Evolutionary conservation across 2,329 filamentous ascomycete genomes (phyloP), one percentile per base, ranked within the genome.

Genomic region (Penicillium expansum): DNA sequence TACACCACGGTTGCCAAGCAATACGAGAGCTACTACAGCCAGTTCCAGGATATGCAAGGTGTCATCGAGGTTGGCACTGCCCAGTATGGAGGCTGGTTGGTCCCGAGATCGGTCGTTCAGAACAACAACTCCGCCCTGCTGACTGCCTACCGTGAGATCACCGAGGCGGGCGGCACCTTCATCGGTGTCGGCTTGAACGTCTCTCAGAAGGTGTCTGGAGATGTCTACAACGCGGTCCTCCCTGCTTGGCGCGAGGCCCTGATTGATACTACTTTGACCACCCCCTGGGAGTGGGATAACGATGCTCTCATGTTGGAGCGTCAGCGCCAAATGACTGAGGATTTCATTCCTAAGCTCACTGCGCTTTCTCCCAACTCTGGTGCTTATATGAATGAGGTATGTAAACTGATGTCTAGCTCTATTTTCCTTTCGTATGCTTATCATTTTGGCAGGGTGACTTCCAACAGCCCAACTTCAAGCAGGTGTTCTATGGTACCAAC

Each of bases 181-280:
- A 70, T 74, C 44, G 73, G 72, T 2, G 71, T 77, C 0, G 74
- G 69, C 5, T 37, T 77, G 48, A 76, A 77, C 49, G 74, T 75
- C 1, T 74, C 74, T 52, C 70, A 0, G 4, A 62, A 67, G n/a
- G 61, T 72, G 0, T 66, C 66, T 13, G 70, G 71, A 13, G 64
- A 82, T 82, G 68, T 71, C 1, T 53, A 73, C 45, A 79, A 79
- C 49, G 65, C 76, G 0, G 75, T 79, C 2, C 68, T 75, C 18
- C 76, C 76, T 8, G 74, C 70, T 9, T 79, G 76, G 76, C 67
- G 77, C 5, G 68, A 75, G 1, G 61, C 73, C 35, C 81, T 82
- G 51, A 79, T 76, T 11, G 65, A 64, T 47, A 69, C 68, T 2
- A 65, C 70, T 27, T 57, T 77, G 42, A 69, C 67, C 1, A 74